Evolutionary conservation across 306 rosid genomes (phyloP).

Genomic region (Vicia villosa): DNA sequence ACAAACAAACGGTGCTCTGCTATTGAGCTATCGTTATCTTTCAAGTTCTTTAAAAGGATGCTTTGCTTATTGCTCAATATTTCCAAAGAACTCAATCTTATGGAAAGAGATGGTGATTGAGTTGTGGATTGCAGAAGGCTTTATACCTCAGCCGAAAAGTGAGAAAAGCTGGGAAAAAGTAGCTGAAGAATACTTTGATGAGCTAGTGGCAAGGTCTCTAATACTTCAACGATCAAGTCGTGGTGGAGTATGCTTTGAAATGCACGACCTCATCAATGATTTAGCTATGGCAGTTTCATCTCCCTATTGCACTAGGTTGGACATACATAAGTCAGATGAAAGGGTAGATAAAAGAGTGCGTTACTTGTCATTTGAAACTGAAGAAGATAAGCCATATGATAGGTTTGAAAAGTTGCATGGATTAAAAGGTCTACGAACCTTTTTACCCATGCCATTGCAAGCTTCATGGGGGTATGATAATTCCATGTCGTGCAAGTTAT

Average conservation of each 20-base stretch:
- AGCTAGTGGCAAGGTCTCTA: conserved; percentile 35
- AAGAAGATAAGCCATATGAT: not conserved
- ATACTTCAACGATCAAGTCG: not conserved
- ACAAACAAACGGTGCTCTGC: not conserved
- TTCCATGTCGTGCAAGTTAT: not conserved
- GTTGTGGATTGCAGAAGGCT: conserved; percentile 50
- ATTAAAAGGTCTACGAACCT: not conserved
- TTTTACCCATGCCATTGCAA: conserved; percentile 5
- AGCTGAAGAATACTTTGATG: conserved; percentile 39
- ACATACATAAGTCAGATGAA: not conserved
- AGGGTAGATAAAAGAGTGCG: conserved; percentile 3
- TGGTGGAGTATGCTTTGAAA: not conserved
- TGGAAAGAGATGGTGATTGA: not conserved
- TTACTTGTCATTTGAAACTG: conserved; percentile 25
- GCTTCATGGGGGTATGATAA: rapidly evolving
- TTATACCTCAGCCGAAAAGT: not conserved
- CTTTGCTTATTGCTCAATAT: conserved; percentile 34
- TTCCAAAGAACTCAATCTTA: conserved; percentile 21
- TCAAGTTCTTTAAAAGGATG: conserved; percentile 19
- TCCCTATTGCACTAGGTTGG: not conserved
- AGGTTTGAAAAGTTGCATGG: not conserved
- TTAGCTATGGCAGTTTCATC: conserved; percentile 31
- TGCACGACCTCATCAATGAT: conserved; percentile 46
- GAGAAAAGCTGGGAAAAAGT: conserved; percentile 28
- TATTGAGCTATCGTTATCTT: conserved; percentile 11